These are phyloP conservation scores for Magnaporthiopsis incrustans DNA, from an alignment of 2,329 filamentous ascomycete genomes.

Conservation along the genomic window DNA sequence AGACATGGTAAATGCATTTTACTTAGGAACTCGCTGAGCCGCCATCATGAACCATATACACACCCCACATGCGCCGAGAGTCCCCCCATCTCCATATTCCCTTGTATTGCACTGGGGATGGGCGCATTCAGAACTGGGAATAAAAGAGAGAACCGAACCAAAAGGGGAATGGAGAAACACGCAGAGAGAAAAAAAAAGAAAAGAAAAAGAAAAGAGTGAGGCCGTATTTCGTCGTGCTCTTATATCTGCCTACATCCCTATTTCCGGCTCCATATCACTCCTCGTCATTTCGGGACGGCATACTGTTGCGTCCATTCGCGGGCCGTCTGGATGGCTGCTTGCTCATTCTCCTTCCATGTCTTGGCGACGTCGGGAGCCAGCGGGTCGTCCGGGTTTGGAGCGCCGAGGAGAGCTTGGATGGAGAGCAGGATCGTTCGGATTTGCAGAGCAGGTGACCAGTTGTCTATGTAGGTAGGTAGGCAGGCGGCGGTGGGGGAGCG, in stretches of 20 bases:
- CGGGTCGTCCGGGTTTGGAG: slow-evolving; percentile 97
- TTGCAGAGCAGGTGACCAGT: slow-evolving; percentile 97
- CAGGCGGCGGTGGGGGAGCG: not conserved
- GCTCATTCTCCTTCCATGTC: slow-evolving; percentile 95
- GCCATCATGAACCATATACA: too few relatives aligned
- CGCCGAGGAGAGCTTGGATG: slow-evolving; percentile 91
- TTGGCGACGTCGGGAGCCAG: slow-evolving; percentile 96
- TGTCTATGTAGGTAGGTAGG: slow-evolving; percentile 48
- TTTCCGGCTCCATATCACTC: not conserved
- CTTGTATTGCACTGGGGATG: too few relatives aligned
- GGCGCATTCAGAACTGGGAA: not conserved
- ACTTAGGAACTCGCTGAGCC: too few relatives aligned
- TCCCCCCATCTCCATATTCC: too few relatives aligned
- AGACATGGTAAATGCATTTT: too few relatives aligned
- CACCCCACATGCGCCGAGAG: too few relatives aligned
- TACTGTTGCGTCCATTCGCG: slow-evolving; percentile 86
- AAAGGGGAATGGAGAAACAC: not conserved
- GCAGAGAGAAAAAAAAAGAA: too few relatives aligned
- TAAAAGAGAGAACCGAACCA: not conserved
- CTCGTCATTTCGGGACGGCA: slow-evolving; percentile 44
- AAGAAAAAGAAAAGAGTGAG: not conserved
- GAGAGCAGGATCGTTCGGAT: slow-evolving; percentile 98
- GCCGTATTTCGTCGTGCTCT: not conserved
- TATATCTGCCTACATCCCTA: not conserved
- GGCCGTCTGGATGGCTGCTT: slow-evolving; percentile 84